These are phyloP conservation scores for Fusarium compactum DNA, from an alignment of 2,329 filamentous ascomycete genomes.

Conservation along the genomic window DNA sequence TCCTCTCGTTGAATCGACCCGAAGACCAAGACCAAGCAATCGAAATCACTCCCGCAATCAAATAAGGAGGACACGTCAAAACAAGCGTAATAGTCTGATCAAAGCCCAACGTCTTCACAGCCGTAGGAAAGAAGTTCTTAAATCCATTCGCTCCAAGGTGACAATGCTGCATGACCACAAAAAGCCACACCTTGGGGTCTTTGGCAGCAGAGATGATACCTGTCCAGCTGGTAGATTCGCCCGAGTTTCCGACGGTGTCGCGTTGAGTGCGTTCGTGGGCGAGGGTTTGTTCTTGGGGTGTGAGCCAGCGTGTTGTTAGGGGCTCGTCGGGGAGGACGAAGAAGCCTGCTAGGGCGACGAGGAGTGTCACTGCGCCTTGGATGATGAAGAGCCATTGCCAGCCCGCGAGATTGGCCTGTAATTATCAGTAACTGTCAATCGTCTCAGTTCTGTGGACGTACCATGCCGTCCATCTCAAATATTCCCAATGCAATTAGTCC, in stretches of 20 bases:
- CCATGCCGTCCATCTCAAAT: constrained; percentile 49
- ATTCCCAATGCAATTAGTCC: constrained; percentile 59
- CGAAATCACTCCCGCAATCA: constrained; percentile 50
- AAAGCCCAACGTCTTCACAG: constrained; percentile 45
- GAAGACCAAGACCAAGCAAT: constrained; percentile 52
- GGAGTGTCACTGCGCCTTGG: constrained; percentile 62
- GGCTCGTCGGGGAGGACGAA: constrained; percentile 52
- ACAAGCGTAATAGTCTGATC: constrained; percentile 45
- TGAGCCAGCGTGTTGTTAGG: constrained; percentile 57
- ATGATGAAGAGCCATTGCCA: constrained; percentile 70
- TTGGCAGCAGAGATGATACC: constrained; percentile 58
- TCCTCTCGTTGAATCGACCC: constrained; percentile 59
- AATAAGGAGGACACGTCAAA: constrained; percentile 56
- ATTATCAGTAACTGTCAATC: not conserved
- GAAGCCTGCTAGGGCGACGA: constrained; percentile 39
- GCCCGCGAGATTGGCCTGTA: constrained; percentile 35
- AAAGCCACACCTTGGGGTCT: constrained; percentile 62
- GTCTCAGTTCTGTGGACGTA: rapidly evolving
- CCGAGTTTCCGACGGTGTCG: constrained; percentile 59
- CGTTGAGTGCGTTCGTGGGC: constrained; percentile 57
- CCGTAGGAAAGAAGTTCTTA: constrained; percentile 51
- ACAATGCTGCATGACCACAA: constrained; percentile 63
- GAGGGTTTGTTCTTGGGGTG: constrained; percentile 57
- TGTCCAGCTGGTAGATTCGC: constrained; percentile 54
- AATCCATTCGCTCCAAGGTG: constrained; percentile 62